Percentiles rank a stretch among this genome's conserved stretches.
Conservation (phyloP, 1,284 basidiomycete species). For the Coniferiporia sulphurascens region DNA sequence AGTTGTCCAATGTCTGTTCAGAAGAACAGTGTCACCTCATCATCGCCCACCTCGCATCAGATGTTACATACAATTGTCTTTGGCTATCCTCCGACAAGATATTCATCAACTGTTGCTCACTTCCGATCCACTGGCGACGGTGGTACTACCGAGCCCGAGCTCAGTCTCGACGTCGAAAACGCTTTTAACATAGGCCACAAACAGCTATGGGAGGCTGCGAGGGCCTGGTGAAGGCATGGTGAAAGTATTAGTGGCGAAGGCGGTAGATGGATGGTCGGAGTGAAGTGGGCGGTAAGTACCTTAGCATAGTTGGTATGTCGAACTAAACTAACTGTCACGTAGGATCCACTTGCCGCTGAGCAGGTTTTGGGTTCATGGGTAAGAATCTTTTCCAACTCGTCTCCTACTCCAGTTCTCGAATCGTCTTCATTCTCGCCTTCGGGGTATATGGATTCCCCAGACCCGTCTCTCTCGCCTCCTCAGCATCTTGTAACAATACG, state of each 20-base stretch:
- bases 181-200: constrained; percentile 69
- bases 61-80: constrained; percentile 64
- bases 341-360: constrained; percentile 12
- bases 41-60: constrained; percentile 26
- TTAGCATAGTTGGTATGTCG: not conserved
- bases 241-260: constrained; percentile 48
- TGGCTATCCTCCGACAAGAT: constrained; percentile 71
- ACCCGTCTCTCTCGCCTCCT: constrained; percentile 26
- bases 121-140: constrained; percentile 59
- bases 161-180: constrained; percentile 57
- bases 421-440: not conserved
- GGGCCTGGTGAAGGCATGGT: constrained; percentile 74
- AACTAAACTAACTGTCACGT: not conserved
- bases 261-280: constrained; percentile 76
- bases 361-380: constrained; percentile 16
- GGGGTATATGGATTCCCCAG: constrained; percentile 5
- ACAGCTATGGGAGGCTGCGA: constrained; percentile 62
- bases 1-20: constrained; percentile 31
- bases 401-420: not conserved
- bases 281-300: constrained; percentile 68
- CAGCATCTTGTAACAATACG: constrained; percentile 33
- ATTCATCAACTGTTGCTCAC: constrained; percentile 61
- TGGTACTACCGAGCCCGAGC: constrained; percentile 55
- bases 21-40: constrained; percentile 28
- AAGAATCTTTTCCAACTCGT: not conserved